These are phyloP conservation scores for Apiotrichum gracile DNA, from an alignment of 1,284 basidiomycete genomes.

Conservation along the genomic window DNA sequence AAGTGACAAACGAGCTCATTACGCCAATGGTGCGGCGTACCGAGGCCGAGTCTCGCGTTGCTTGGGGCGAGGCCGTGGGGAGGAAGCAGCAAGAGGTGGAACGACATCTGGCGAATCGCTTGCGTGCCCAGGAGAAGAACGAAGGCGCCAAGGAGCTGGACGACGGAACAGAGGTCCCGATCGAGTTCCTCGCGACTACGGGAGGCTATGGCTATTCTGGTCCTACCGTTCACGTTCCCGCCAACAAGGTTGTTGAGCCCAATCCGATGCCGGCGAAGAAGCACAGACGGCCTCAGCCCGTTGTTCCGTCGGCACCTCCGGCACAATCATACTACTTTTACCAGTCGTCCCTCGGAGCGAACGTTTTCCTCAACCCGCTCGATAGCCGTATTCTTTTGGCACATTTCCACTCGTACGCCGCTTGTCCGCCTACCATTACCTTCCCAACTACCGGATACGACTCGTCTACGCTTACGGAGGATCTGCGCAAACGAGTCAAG, in stretches of 20 bases:
- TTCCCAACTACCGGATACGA: slow-evolving; percentile 72
- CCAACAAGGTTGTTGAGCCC: slow-evolving; percentile 33
- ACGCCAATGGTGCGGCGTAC: slow-evolving; percentile 49
- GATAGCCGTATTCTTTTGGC: slow-evolving; percentile 89
- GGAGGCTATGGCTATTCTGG: background rate
- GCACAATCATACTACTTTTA: slow-evolving; percentile 75
- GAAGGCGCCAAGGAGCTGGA: slow-evolving; percentile 12
- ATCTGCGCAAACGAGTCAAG: slow-evolving; percentile 87
- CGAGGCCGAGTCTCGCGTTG: slow-evolving; percentile 37
- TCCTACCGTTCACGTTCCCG: slow-evolving; percentile 28
- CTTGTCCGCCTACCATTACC: slow-evolving; percentile 76
- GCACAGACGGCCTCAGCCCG: slow-evolving; percentile 18
- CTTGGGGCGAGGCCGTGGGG: slow-evolving; percentile 38
- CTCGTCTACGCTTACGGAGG: slow-evolving; percentile 66
- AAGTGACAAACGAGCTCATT: slow-evolving; percentile 63
- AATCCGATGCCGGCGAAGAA: slow-evolving; percentile 37
- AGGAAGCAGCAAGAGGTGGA: slow-evolving; percentile 45
- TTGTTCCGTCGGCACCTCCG: slow-evolving; percentile 25
- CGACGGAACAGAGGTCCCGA: slow-evolving; percentile 7
- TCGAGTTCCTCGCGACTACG: slow-evolving; percentile 9
- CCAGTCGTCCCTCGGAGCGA: slow-evolving; percentile 85
- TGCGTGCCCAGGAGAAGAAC: slow-evolving; percentile 27
- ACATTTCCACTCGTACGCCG: slow-evolving; percentile 73
- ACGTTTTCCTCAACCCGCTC: slow-evolving; percentile 88
- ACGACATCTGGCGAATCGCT: slow-evolving; percentile 46